Base-by-base conservation (phyloP, 257 asterid genomes). In the Orobanche coerulescens region DNA sequence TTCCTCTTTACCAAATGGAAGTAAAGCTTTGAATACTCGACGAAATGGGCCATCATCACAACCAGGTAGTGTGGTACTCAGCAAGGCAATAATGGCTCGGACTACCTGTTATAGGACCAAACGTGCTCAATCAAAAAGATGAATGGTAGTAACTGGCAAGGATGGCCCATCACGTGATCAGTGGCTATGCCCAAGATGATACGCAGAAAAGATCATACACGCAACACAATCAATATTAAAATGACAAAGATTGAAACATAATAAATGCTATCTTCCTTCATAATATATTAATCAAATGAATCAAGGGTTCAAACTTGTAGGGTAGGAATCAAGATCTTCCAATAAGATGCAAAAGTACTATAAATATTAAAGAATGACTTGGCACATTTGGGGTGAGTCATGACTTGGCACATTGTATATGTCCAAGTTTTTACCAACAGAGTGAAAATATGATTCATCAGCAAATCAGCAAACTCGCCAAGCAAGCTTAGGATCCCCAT, bases 1-100 rank as follows among this genome's bases (percentile, higher is more conserved):
- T 75, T 82, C 96, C 60, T 84, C 95, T 74, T 86, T 92, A 67
- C 86, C 95, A 24, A 67, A 88, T 67, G 93, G 90, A 54, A 92
- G 85, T 60, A 92, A 80, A 54, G 94, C 87, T 82, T 92, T 92
- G 73, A 82, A 86, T 61, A 76, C 89, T 60, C 86, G 84, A 54
- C 96, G 90, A 76, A 71, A 84, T 51, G 88, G 53, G 25, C 70
- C 84, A 81, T 86, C 94, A 19, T 79, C 96, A 72, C 94, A 88
- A 69, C 87, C 87, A 76, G 95, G 95, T 67, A 92, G 68, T 70
- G 95, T 58, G 36, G 98, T 88, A 75, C 76, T 84, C 74, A 92
- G 83, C 90, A 88, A 72, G 68, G 95, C 77, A 71, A 92, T 76
- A 63, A 92, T 84, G 58, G 96, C 93, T 59, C 78, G 80, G 58